These are phyloP conservation scores for Oryza meyeriana DNA, from an alignment of 176 grass and related monocot species.

Conservation along the genomic window DNA sequence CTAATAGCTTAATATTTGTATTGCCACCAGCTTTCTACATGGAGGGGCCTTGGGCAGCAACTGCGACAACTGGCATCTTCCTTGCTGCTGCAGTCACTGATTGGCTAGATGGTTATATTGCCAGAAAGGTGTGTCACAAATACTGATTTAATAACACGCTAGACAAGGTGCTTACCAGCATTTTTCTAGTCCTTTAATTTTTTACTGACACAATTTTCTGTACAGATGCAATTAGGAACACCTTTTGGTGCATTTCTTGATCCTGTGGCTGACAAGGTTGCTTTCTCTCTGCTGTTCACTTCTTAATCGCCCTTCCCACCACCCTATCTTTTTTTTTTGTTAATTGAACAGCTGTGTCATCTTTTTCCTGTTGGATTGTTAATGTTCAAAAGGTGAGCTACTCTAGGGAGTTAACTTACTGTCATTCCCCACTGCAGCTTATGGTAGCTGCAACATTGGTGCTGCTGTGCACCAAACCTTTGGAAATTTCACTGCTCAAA, in stretches of 20 bases:
- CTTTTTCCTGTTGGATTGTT: not conserved
- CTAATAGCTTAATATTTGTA: constrained; percentile 27
- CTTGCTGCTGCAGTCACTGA: constrained; percentile 88
- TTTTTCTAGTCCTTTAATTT: not conserved
- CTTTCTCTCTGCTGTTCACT: constrained; percentile 13
- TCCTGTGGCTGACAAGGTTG: constrained; percentile 98
- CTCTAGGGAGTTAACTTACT: constrained; percentile 17
- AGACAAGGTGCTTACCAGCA: not conserved
- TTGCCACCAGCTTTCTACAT: constrained; percentile 80
- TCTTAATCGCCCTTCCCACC: not conserved
- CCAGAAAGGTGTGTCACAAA: constrained; percentile 76
- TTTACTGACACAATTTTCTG: constrained; percentile 22
- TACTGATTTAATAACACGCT: constrained; percentile 20
- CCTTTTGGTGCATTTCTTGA: constrained; percentile 99
- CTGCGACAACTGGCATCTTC: constrained; percentile 90
- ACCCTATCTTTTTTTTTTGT: not conserved
- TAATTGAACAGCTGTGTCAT: not conserved
- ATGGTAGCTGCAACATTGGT: constrained; percentile 97
- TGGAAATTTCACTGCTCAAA: constrained; percentile 61
- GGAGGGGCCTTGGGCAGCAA: constrained; percentile 68
- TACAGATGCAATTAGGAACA: constrained; percentile 90
- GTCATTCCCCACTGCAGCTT: constrained; percentile 57
- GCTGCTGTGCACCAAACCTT: constrained; percentile 79
- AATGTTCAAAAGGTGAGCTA: not conserved
- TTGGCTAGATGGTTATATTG: constrained; percentile 98